Base-by-base conservation (phyloP, 164 flowering plant genomes). In the Stephania japonica region DNA sequence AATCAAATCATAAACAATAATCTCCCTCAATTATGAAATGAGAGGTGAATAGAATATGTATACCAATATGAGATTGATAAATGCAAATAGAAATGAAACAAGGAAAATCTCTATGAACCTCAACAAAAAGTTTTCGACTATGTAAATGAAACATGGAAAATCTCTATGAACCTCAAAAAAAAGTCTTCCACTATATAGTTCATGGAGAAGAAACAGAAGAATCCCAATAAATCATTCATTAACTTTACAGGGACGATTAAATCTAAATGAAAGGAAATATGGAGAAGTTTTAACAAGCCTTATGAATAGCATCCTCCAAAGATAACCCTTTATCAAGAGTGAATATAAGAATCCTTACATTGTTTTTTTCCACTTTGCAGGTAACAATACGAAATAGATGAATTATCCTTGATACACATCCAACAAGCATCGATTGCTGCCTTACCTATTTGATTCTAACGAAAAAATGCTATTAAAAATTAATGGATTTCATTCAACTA, bases 401-500 rank as follows among this genome's bases (percentile, higher is more conserved):
- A 68, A 43, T 53, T 12, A 11, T 53, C 41, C 10, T 5, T n/a
- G 43, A 38, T 63, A n/a, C 64, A 67, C 76, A 32, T 38, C 21
- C 72, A 18, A 63, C 43, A 26, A 63, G 70, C 66, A 70, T 41
- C 65, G 43, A 65, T 41, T 26, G 42, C 61, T 59, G 26, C 70
- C 41, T 50, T 21, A 32, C 14, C 41, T 49, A 50, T 64, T 56
- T 67, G 67, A 70, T 75, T 71, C 19, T 53, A 12, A 43, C 24
- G 38, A 42, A 65, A 70, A 69, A 69, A 24, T 69, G 59, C 66
- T 38, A 66, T n/a, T 5, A 47, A 63, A 64, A 50, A 71, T 16
- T 70, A 41, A 65, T 64, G 65, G 25, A 62, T 68, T 56, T 42
- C 18, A 16, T 68, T 75, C 56, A 59, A 68, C 24, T 68, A n/a